A percentile compares a stretch with the other conserved stretches of the same genome.
These are phyloP conservation scores for Populus alba DNA, from an alignment of 345 rosid species.

Conservation along the genomic window DNA sequence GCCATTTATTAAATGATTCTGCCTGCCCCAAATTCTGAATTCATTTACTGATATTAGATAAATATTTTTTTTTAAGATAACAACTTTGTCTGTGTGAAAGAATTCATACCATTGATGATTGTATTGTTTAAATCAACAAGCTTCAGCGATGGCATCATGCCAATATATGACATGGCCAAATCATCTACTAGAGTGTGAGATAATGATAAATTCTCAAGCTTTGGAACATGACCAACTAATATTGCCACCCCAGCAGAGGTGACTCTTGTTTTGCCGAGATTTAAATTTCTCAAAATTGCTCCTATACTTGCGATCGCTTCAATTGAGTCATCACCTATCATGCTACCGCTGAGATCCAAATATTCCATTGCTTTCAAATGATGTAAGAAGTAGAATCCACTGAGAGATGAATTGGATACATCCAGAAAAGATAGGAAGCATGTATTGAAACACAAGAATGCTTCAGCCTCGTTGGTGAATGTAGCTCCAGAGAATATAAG, in stretches of 20 bases:
- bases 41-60: not conserved
- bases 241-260: constrained; percentile 57
- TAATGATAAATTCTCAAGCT: constrained; percentile 60
- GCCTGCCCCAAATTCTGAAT: not conserved
- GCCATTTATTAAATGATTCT: not conserved
- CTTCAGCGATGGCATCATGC: constrained; percentile 59
- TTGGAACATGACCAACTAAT: constrained; percentile 62
- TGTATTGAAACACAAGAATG: constrained; percentile 43
- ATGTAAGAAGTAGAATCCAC: constrained; percentile 50
- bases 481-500: constrained; percentile 64
- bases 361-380: constrained; percentile 57
- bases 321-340: constrained; percentile 63
- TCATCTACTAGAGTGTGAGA: constrained; percentile 62
- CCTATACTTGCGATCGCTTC: constrained; percentile 55
- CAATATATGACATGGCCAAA: constrained; percentile 47
- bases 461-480: constrained; percentile 53
- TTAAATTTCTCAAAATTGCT: constrained; percentile 54
- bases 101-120: constrained; percentile 54
- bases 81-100: not conserved
- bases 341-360: constrained; percentile 66
- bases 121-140: constrained; percentile 73
- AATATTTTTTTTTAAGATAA: not conserved
- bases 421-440: constrained; percentile 57
- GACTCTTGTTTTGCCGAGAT: constrained; percentile 64
- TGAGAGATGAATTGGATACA: constrained; percentile 57